Conservation (phyloP, 139 green algal species). For the Picochlorum sp. region DNA sequence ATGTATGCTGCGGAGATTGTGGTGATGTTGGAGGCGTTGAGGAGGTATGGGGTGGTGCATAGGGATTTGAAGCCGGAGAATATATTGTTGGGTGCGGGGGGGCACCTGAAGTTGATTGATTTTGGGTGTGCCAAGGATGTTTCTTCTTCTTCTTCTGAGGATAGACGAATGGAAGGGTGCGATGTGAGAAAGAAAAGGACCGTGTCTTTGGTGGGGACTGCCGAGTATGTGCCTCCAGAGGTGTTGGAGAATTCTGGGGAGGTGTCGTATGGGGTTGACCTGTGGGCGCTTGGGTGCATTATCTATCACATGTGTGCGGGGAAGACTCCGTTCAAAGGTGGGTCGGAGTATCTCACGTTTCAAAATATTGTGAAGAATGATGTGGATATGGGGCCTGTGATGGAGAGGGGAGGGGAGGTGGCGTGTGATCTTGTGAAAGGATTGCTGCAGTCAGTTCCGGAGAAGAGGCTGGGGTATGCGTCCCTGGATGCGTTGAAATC, state of each 20-base stretch:
- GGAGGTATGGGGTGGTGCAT: conserved; percentile 38
- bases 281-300: conserved; percentile 80
- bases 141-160: not conserved
- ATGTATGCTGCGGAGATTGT: conserved; percentile 78
- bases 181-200: not conserved
- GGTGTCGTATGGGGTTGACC: conserved; percentile 53
- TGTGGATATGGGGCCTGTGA: conserved; percentile 5
- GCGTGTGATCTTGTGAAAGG: conserved; percentile 49
- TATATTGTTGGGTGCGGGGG: conserved; percentile 62
- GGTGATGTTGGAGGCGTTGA: conserved; percentile 58
- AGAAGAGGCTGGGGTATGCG: conserved; percentile 44
- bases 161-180: not conserved
- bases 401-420: not conserved
- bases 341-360: conserved; percentile 80
- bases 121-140: conserved; percentile 74
- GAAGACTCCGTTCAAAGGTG: conserved; percentile 61
- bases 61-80: conserved; percentile 90
- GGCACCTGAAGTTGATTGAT: conserved; percentile 87
- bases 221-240: conserved; percentile 78
- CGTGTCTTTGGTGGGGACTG: conserved; percentile 74
- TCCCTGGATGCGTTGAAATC: conserved; percentile 46
- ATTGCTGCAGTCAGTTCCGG: conserved; percentile 55
- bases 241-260: conserved; percentile 51
- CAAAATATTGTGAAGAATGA: conserved; percentile 37
- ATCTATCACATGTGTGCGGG: conserved; percentile 50